Percentiles rank a stretch among this genome's conserved stretches.
Conservation (phyloP, 2,329 filamentous ascomycete genomes). For the Xylariaceae sp. region DNA sequence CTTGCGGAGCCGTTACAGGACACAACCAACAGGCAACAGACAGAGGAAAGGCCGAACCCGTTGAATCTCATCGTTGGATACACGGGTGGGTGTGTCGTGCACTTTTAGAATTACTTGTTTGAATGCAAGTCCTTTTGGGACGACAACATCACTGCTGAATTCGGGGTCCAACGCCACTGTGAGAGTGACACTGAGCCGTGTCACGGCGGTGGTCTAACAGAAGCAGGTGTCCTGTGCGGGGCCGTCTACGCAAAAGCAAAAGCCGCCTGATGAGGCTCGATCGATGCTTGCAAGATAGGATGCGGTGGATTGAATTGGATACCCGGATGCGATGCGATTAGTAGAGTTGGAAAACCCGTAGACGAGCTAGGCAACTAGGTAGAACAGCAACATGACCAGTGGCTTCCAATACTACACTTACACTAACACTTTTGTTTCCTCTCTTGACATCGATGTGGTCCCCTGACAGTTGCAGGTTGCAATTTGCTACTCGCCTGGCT, state of each 20-base stretch:
- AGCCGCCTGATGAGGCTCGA: constrained; percentile 18
- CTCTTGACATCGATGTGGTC: too few species aligned
- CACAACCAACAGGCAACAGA: constrained; percentile 5
- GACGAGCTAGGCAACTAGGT: too few species aligned
- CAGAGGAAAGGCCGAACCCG: constrained; percentile 14
- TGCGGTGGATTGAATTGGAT: constrained; percentile 9
- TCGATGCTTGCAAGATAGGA: constrained; percentile 2
- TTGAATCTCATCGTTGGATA: constrained; percentile 70
- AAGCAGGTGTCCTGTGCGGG: constrained; percentile 57
- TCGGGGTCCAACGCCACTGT: constrained; percentile 32
- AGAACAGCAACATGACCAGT: too few species aligned
- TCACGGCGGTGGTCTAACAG: constrained; percentile 59
- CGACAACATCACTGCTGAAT: constrained; percentile 41
- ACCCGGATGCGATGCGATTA: constrained; percentile 3
- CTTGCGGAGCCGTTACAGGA: constrained; percentile 21
- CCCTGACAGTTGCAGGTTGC: too few species aligned
- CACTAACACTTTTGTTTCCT: too few species aligned
- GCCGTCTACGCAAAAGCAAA: constrained; percentile 35
- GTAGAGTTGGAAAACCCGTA: too few species aligned
- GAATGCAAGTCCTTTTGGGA: constrained; percentile 70
- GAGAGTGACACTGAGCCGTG: constrained; percentile 51
- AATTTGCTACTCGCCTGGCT: too few species aligned
- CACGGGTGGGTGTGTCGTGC: constrained; percentile 75
- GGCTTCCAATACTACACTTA: too few species aligned
- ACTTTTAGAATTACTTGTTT: constrained; percentile 68